Conservation (phyloP, 2,329 filamentous ascomycete genomes). For the Bipolaris gigantea region DNA sequence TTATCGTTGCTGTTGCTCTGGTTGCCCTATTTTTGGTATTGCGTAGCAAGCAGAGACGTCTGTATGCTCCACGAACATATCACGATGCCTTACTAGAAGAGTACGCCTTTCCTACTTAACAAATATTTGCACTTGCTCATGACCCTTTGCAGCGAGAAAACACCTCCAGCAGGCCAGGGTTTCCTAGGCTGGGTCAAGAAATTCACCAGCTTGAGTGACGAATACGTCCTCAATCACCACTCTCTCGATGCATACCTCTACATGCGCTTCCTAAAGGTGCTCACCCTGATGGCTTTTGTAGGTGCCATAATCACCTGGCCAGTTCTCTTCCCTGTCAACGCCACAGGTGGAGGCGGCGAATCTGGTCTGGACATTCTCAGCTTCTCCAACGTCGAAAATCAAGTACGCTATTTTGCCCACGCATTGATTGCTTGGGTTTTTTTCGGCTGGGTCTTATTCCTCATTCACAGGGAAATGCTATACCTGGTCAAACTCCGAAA, state of each 20-base stretch:
- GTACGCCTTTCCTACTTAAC: neutral
- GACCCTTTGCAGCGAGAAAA: conserved; percentile 27
- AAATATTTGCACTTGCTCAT: conserved; percentile 16
- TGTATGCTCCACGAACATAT: conserved; percentile 52
- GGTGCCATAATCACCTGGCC: conserved; percentile 51
- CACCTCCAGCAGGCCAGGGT: conserved; percentile 49
- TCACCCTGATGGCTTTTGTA: conserved; percentile 49
- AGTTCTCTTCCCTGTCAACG: conserved; percentile 52
- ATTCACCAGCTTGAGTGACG: conserved; percentile 48
- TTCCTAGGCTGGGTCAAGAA: conserved; percentile 58
- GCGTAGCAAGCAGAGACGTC: conserved; percentile 46
- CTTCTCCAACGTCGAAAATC: conserved; percentile 26
- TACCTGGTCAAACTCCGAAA: conserved; percentile 52
- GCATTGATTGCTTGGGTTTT: conserved; percentile 49
- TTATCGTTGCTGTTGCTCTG: conserved; percentile 33
- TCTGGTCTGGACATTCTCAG: conserved; percentile 42
- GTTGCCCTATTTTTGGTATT: conserved; percentile 47
- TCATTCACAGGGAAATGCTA: conserved; percentile 51
- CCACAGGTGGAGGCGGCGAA: conserved; percentile 42
- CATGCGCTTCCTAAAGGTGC: conserved; percentile 51
- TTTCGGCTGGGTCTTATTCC: conserved; percentile 47
- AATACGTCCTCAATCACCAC: conserved; percentile 52
- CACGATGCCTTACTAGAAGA: conserved; percentile 45
- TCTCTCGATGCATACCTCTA: conserved; percentile 55
- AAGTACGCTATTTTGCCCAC: conserved; percentile 48